A percentile compares a stretch with the other conserved stretches of the same genome.
Conservation (phyloP, 176 grass and related monocot species). For the Phoenix dactylifera region DNA sequence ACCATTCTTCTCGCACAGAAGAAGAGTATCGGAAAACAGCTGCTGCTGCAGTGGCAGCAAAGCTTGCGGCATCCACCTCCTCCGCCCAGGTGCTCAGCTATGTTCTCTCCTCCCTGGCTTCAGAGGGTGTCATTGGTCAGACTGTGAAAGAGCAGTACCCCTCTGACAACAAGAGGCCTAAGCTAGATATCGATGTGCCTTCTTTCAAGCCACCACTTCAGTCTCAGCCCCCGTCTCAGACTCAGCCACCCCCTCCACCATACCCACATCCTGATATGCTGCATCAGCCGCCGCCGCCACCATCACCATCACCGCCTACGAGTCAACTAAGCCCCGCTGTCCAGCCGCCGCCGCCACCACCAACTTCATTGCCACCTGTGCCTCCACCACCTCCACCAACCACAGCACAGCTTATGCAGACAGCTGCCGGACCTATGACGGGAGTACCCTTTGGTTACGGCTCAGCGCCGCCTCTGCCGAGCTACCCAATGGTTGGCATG, state of each 20-base stretch:
- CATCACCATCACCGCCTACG: constrained; percentile 37
- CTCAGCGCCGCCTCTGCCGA: constrained; percentile 14
- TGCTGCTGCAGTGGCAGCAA: constrained; percentile 32
- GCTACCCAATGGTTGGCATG: constrained; percentile 27
- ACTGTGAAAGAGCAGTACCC: constrained; percentile 25
- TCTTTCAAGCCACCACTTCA: constrained; percentile 15
- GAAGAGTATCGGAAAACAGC: constrained; percentile 19
- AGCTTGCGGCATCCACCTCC: constrained; percentile 23
- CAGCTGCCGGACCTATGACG: constrained; percentile 25
- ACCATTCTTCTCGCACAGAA: background rate
- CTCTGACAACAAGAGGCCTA: constrained; percentile 30
- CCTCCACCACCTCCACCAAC: constrained; percentile 13
- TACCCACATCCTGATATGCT: constrained; percentile 34
- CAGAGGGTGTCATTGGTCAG: constrained; percentile 25
- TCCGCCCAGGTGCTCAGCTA: constrained; percentile 26
- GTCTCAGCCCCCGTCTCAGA: background rate
- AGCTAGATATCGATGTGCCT: constrained; percentile 25
- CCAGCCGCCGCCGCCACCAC: constrained; percentile 6
- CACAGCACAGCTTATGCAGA: constrained; percentile 15
- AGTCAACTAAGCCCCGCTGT: background rate
- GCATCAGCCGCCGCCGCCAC: constrained; percentile 28
- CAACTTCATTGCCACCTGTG: constrained; percentile 4
- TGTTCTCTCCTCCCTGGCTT: constrained; percentile 35
- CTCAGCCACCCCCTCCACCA: constrained; percentile 20
- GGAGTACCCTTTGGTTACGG: constrained; percentile 27